Evolutionary conservation across 2,329 filamentous ascomycete species (phyloP).

Genomic region (Colletotrichum sp.): DNA sequence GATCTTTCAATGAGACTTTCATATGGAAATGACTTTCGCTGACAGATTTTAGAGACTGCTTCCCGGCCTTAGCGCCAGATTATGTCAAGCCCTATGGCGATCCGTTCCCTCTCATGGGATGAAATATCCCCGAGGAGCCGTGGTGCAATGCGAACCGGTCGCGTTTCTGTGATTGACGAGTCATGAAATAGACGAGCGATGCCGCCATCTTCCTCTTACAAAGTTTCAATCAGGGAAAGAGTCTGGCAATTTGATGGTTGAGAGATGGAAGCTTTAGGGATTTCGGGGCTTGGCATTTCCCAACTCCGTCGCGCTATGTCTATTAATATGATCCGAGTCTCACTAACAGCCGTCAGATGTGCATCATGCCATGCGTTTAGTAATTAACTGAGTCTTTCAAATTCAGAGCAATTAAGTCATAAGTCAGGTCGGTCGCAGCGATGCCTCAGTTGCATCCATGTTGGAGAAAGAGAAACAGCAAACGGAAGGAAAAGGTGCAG

Average conservation of each 20-base stretch:
- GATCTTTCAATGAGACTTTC: not conserved
- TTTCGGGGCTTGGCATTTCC: not conserved
- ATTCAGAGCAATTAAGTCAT: not conserved
- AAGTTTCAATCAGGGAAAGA: not conserved
- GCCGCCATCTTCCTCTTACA: rapidly evolving
- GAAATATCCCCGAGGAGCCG: not conserved
- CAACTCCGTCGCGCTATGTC: not conserved
- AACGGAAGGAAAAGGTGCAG: not conserved
- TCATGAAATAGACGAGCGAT: not conserved
- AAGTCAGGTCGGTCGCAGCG: too few species aligned
- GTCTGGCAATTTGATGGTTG: not conserved
- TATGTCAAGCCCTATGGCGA: not conserved
- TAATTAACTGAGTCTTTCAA: not conserved
- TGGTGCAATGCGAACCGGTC: not conserved
- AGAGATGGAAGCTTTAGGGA: not conserved
- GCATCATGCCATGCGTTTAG: too few species aligned
- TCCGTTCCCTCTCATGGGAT: not conserved
- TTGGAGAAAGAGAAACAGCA: too few species aligned
- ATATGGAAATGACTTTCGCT: not conserved
- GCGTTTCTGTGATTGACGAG: not conserved
- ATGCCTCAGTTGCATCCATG: too few species aligned
- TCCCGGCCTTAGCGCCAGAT: not conserved
- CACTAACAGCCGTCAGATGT: not conserved
- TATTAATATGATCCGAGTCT: not conserved
- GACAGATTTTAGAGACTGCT: not conserved